A percentile compares a stretch with the other conserved stretches of the same genome.
Conservation (phyloP, 164 flowering plant genomes). For the Magnolia officinalis region DNA sequence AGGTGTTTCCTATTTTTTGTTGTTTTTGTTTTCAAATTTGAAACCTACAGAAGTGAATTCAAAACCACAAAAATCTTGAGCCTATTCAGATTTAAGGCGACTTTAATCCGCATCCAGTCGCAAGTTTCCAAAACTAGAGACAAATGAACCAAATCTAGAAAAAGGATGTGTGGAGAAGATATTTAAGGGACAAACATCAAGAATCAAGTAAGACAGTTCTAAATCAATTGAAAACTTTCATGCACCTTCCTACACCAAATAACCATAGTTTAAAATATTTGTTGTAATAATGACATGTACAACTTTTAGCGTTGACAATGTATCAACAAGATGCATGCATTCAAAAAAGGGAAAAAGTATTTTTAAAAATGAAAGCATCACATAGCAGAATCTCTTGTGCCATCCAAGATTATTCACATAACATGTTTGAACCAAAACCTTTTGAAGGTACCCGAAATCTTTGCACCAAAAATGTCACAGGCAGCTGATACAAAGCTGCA, state of each 20-base stretch:
- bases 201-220: neutral
- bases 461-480: slow-evolving; percentile 69
- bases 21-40: no score
- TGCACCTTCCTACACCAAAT: no score
- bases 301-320: neutral
- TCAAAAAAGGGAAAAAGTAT: neutral
- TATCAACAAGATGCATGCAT: no score
- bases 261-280: no score
- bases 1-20: no score
- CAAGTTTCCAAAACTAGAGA: neutral
- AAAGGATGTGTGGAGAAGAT: no score
- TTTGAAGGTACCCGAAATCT: slow-evolving; percentile 91
- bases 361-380: no score
- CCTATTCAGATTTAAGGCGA: neutral
- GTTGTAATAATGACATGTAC: no score
- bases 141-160: no score
- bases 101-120: no score
- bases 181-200: neutral
- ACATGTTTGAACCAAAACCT: slow-evolving; percentile 43
- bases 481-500: slow-evolving; percentile 81
- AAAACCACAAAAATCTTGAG: neutral
- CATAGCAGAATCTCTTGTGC: neutral
- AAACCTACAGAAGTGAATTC: no score
- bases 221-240: no score
- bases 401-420: neutral